Base-by-base conservation (phyloP, 495 filamentous ascomycete genomes). In the Talaromyces stipitatus region DNA sequence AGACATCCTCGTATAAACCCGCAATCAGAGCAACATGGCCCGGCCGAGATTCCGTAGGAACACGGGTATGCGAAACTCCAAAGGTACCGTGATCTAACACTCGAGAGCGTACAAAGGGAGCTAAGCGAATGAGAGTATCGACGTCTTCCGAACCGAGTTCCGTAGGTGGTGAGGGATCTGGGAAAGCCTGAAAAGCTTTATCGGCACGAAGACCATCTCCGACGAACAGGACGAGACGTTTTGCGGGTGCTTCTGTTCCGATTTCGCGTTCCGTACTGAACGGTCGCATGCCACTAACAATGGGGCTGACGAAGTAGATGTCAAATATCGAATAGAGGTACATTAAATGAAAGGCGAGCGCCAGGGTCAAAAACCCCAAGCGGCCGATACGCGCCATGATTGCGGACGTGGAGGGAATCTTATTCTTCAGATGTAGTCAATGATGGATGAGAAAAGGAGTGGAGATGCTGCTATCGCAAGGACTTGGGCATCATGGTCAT, bases 271-370 rank as follows among this genome's bases (percentile, higher is more conserved):
- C 83, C 38, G 94, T 78, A 30, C 71, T 72, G 72, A 88, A 92
- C 52, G 89, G 79, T 61, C 78, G 82, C 95, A 99, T 97, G 64
- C 95, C 95, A 79, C 84, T 87, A 33, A 97, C 95, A 62, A 99
- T 95, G 16, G 95, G 95, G 66, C 91, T 96, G 61, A 97, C 90
- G 68, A 99, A 99, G 74, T 99, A 99, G 60, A 97, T 95, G 69
- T 97, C 95, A 71, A 99, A 99, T 61, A 99, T 99, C 30, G 92
- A 96, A 64, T 85, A 91, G 59, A 94, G 87, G 73, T 99, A 99
- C 58, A 96, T 83, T 24, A 97, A 67, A 73, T 99, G 95, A 67
- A 99, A 99, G 47, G 94, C 73, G 66, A 97, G 78, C 64, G 95
- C 95, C 66, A 96, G 85, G 69, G 84, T 86, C 66, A 97, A 76